phyloP scores from a whole-genome alignment of 148 eudicot species.

The Chenopodium quinoa region DNA sequence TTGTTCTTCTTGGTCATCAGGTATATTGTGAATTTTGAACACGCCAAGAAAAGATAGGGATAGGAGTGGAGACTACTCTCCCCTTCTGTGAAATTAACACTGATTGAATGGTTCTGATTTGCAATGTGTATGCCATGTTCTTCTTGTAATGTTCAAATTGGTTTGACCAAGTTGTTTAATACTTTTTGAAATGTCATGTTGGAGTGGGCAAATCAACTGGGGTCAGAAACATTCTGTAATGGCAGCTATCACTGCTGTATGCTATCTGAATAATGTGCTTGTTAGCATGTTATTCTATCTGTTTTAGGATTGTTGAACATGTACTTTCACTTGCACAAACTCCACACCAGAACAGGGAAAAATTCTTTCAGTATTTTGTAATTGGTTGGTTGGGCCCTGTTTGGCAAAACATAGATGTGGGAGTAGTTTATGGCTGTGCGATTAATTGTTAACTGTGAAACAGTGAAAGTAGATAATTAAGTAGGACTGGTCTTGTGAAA shows the following conservation, averaged over 20 bases:
- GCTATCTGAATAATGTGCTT: not conserved
- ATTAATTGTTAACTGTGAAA: too few species aligned
- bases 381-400: not conserved
- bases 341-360: not conserved
- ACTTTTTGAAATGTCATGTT: not conserved
- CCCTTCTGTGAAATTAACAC: not conserved
- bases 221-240: not conserved
- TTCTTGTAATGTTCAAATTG: not conserved
- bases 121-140: not conserved
- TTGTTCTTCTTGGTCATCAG: constrained; percentile 85
- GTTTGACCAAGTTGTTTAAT: not conserved
- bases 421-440: too few species aligned
- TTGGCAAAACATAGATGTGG: too few species aligned
- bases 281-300: not conserved
- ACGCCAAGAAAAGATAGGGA: not conserved
- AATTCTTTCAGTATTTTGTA: not conserved
- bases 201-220: not conserved
- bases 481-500: not conserved
- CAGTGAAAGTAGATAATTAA: not conserved
- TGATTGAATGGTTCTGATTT: not conserved
- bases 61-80: not conserved
- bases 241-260: not conserved
- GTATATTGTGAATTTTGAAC: constrained; percentile 33
- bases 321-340: not conserved
- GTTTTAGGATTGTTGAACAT: not conserved